Conservation (phyloP, 2,329 filamentous ascomycete genomes). For the Coniella vitis region DNA sequence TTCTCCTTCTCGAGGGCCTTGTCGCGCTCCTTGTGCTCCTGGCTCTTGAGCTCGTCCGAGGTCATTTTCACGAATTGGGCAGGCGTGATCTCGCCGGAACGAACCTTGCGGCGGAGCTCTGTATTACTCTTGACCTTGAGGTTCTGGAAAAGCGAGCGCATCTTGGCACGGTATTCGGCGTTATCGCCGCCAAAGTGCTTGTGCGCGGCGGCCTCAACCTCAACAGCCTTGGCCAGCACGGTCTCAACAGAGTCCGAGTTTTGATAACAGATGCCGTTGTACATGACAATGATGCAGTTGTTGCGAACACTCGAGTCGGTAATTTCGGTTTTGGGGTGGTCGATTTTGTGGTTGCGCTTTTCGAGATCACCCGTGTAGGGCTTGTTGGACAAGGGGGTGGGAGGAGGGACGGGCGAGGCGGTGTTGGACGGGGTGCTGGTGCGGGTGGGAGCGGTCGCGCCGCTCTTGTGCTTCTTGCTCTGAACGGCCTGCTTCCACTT, state of each 20-base stretch:
- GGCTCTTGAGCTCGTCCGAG: slow-evolving; percentile 84
- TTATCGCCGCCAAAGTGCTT: slow-evolving; percentile 63
- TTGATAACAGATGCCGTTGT: slow-evolving; percentile 74
- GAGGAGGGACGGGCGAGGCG: slow-evolving; percentile 41
- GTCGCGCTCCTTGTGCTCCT: slow-evolving; percentile 71
- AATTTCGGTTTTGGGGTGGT: slow-evolving; percentile 70
- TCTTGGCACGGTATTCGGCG: slow-evolving; percentile 75
- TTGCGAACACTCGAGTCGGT: slow-evolving; percentile 71
- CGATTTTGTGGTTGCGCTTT: slow-evolving; percentile 70
- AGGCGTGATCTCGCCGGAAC: slow-evolving; percentile 65
- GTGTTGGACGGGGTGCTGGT: slow-evolving; percentile 42
- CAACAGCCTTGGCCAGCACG: slow-evolving; percentile 68
- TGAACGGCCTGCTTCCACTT: slow-evolving; percentile 83
- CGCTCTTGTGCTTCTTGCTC: slow-evolving; percentile 43
- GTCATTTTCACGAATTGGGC: slow-evolving; percentile 78
- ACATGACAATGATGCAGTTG: slow-evolving; percentile 83
- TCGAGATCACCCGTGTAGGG: slow-evolving; percentile 59
- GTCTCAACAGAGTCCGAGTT: slow-evolving; percentile 64
- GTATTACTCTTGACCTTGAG: slow-evolving; percentile 88
- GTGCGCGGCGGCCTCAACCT: slow-evolving; percentile 77
- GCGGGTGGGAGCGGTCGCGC: slow-evolving; percentile 32
- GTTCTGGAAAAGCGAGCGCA: slow-evolving; percentile 89
- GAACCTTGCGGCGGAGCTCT: slow-evolving; percentile 67
- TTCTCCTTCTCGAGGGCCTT: slow-evolving; percentile 78
- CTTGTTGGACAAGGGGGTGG: slow-evolving; percentile 28